Percentiles rank a stretch among this genome's conserved stretches.
phyloP scores from a whole-genome alignment of 306 rosid species.

The Begonia loranthoides region DNA sequence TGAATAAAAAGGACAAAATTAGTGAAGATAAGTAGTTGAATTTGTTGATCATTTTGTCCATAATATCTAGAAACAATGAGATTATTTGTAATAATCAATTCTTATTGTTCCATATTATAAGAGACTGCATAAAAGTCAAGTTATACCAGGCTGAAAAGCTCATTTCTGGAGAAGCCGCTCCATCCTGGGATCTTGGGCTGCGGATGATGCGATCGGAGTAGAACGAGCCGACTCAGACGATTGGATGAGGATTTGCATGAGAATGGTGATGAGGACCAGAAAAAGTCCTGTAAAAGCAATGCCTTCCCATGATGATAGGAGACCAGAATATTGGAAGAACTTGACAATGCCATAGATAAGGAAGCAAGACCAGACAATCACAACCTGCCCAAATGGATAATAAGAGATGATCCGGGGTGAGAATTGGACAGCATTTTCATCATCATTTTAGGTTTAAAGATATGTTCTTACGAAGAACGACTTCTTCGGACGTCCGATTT shows the following conservation, averaged over 20 bases:
- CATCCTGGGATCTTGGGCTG: conserved; percentile 27
- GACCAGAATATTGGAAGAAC: conserved; percentile 30
- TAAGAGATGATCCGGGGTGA: conserved; percentile 5
- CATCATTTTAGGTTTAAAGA: too few species aligned
- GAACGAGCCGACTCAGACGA: conserved; percentile 50
- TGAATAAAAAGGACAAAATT: too few species aligned
- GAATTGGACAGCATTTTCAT: not conserved
- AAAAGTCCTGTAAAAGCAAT: conserved; percentile 25
- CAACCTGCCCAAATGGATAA: conserved; percentile 30
- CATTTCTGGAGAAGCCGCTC: conserved; percentile 37
- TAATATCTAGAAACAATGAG: too few species aligned
- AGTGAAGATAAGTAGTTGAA: too few species aligned
- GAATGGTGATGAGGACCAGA: conserved; percentile 23
- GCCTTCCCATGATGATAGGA: conserved; percentile 70
- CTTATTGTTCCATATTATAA: too few species aligned
- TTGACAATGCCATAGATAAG: conserved; percentile 21
- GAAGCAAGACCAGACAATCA: conserved; percentile 37
- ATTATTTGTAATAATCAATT: too few species aligned
- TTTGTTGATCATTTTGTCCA: too few species aligned
- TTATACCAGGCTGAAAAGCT: not conserved
- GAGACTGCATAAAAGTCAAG: too few species aligned
- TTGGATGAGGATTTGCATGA: conserved; percentile 59
- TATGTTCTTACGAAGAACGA: conserved; percentile 40
- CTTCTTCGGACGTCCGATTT: conserved; percentile 40
- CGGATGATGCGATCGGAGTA: conserved; percentile 15